A percentile compares a stretch with the other conserved stretches of the same genome.
Conservation (phyloP, 1,139 yeast genomes). For the Ashbya aceris region DNA sequence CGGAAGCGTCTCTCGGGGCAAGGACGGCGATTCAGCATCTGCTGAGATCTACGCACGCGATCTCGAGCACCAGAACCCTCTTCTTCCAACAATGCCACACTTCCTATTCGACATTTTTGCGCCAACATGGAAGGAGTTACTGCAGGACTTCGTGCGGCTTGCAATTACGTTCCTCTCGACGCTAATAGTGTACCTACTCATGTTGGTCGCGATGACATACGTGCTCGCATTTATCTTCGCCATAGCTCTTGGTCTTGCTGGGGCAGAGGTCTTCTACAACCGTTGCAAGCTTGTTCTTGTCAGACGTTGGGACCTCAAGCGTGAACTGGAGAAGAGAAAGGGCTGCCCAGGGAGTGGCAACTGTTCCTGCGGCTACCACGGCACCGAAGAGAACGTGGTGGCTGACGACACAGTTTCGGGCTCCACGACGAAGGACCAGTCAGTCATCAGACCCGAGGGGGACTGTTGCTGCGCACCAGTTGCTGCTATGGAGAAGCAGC, state of each 20-base stretch:
- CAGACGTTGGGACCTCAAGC: conserved; percentile 27
- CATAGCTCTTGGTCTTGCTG: conserved; percentile 55
- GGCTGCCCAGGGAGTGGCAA: conserved; percentile 24
- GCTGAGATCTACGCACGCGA: conserved; percentile 12
- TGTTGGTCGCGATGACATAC: conserved; percentile 73
- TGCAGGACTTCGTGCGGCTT: conserved; percentile 48
- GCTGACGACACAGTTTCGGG: conserved; percentile 1
- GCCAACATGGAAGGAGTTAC: conserved; percentile 32
- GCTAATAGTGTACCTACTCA: conserved; percentile 56
- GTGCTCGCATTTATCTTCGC: conserved; percentile 62
- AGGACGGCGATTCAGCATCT: conserved; percentile 20
- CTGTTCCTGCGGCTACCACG: conserved; percentile 25
- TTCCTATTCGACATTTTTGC: conserved; percentile 34
- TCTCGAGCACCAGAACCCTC: conserved; percentile 15
- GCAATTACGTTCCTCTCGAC: conserved; percentile 51
- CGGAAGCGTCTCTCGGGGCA: background rate
- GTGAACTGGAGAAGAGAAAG: conserved; percentile 20
- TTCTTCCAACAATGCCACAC: conserved; percentile 24
- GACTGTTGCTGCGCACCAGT: conserved; percentile 8
- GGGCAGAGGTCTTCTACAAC: conserved; percentile 61
- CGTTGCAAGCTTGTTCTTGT: conserved; percentile 32
- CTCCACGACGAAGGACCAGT: conserved; percentile 1
- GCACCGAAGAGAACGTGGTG: background rate
- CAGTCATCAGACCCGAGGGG: background rate
- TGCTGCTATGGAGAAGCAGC: conserved; percentile 14